Conservation (phyloP, 177 flowering plant species). For the Vitis hybrid region DNA sequence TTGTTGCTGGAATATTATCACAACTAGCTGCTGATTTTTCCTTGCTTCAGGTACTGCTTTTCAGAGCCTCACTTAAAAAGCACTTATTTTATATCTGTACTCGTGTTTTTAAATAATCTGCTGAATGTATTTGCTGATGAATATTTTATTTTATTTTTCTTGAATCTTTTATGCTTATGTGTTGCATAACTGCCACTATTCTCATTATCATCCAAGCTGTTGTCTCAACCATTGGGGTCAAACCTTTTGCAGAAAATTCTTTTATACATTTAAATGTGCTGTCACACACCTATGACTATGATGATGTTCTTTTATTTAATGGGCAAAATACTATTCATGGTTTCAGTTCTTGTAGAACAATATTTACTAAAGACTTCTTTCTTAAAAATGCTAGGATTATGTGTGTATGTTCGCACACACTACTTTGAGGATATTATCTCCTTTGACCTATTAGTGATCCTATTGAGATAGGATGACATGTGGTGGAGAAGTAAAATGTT, state of each 20-base stretch:
- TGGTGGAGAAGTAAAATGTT: not conserved
- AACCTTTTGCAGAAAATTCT: too few species aligned
- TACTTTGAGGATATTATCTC: not conserved
- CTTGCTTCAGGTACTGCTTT: slow-evolving; percentile 69
- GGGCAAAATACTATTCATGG: not conserved
- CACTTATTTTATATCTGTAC: not conserved
- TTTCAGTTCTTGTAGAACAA: not conserved
- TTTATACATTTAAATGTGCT: too few species aligned
- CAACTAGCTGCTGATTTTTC: slow-evolving; percentile 71
- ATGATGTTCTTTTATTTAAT: not conserved
- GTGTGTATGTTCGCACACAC: not conserved
- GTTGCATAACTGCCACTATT: not conserved
- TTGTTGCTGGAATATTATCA: slow-evolving; percentile 86
- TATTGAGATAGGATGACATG: not conserved
- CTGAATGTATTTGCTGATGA: not conserved
- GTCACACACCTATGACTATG: too few species aligned
- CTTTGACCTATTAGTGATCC: not conserved
- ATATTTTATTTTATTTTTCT: too few species aligned
- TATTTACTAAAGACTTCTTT: not conserved
- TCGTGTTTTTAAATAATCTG: not conserved
- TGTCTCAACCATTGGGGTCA: too few species aligned
- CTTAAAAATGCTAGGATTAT: not conserved
- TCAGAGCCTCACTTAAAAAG: not conserved
- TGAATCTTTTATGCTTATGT: not conserved
- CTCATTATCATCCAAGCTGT: not conserved